A percentile compares a stretch with the other conserved stretches of the same genome.
Evolutionary conservation across 2,329 filamentous ascomycete species (phyloP).

Genomic region (Apiospora marii): DNA sequence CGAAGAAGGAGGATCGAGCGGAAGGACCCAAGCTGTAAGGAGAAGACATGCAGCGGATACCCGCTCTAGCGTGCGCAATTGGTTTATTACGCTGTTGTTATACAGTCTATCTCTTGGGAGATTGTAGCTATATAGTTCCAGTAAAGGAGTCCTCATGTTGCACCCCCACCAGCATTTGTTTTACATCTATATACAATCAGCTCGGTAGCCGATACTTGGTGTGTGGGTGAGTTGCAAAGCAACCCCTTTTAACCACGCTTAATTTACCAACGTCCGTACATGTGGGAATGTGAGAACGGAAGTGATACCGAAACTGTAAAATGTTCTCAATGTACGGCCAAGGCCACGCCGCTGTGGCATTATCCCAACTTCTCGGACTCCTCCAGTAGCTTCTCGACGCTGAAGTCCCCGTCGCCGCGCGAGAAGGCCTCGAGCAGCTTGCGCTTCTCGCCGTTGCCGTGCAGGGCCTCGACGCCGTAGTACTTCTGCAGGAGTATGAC

Average conservation of each 20-base stretch:
- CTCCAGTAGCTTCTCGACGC: conserved; percentile 83
- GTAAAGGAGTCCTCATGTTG: neutral
- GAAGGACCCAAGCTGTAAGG: conserved; percentile 39
- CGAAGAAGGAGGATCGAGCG: conserved; percentile 43
- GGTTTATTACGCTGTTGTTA: neutral
- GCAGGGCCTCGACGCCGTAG: conserved; percentile 68
- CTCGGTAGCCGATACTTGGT: neutral
- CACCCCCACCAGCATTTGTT: neutral
- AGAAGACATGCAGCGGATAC: neutral
- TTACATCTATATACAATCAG: conserved; percentile 9
- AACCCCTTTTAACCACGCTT: neutral
- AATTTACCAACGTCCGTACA: neutral
- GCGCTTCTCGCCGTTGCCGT: conserved; percentile 69
- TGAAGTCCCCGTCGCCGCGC: conserved; percentile 79
- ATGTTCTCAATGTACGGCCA: neutral
- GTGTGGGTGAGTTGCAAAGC: neutral
- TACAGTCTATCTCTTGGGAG: conserved; percentile 4
- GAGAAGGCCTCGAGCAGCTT: conserved; percentile 84
- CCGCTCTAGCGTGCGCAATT: neutral
- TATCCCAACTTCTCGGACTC: conserved; percentile 83
- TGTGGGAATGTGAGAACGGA: neutral
- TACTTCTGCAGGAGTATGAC: conserved; percentile 95
- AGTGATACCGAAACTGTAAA: neutral
- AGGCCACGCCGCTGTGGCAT: conserved; percentile 20
- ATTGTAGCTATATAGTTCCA: conserved; percentile 15